These are phyloP conservation scores for Entomortierella lignicola DNA, from an alignment of 192 early-diverging fungal species.

Conservation along the genomic window DNA sequence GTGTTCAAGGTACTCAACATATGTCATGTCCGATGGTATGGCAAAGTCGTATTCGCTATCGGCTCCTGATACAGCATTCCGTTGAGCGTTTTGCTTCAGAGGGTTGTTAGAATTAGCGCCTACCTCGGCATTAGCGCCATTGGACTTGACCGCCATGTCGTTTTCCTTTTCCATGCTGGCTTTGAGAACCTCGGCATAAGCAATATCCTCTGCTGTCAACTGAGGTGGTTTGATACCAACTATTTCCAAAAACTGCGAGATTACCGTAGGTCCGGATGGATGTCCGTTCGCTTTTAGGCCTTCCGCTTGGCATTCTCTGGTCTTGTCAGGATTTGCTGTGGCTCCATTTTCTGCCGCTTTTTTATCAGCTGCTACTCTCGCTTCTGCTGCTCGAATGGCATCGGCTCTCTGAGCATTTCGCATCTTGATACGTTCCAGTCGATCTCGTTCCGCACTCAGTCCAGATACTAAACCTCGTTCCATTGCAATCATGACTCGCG, in stretches of 20 bases:
- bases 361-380: slow-evolving; percentile 17
- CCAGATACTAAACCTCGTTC: slow-evolving; percentile 43
- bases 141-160: slow-evolving; percentile 10
- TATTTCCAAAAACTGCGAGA: slow-evolving; percentile 14
- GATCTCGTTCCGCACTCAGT: slow-evolving; percentile 44
- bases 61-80: slow-evolving; percentile 17
- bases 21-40: slow-evolving; percentile 35
- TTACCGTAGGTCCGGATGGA: too few relatives aligned
- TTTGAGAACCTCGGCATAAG: slow-evolving; percentile 41
- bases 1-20: slow-evolving; percentile 40
- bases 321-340: not conserved
- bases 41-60: slow-evolving; percentile 29
- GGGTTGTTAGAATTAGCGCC: slow-evolving; percentile 23
- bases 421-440: slow-evolving; percentile 42
- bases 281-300: not conserved
- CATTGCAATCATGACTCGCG: slow-evolving; percentile 41
- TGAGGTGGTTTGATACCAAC: slow-evolving; percentile 12
- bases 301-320: not conserved
- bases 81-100: slow-evolving; percentile 8
- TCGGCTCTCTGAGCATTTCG: slow-evolving; percentile 34
- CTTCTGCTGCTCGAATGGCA: slow-evolving; percentile 38
- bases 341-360: slow-evolving; percentile 8
- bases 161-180: slow-evolving; percentile 20
- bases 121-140: not conserved
- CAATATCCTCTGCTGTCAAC: slow-evolving; percentile 27